A percentile compares a stretch with the other conserved stretches of the same genome.
These are phyloP conservation scores for Pestalotiopsis sp. DNA, from an alignment of 2,329 filamentous ascomycete species.

Conservation along the genomic window DNA sequence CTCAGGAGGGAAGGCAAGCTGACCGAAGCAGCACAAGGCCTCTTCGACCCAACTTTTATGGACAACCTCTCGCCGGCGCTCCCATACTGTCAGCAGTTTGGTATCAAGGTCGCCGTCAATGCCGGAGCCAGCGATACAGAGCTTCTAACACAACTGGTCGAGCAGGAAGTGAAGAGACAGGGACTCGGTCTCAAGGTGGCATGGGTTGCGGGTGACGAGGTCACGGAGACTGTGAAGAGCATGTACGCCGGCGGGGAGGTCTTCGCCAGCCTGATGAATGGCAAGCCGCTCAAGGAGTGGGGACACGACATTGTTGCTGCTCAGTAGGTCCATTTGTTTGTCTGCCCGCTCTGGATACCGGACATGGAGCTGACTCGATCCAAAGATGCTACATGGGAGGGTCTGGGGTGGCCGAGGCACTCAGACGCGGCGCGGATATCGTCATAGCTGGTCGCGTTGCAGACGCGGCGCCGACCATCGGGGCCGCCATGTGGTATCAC, in stretches of 20 bases:
- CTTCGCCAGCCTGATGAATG: constrained; percentile 23
- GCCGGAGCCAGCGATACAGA: constrained; percentile 28
- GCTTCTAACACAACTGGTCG: constrained; percentile 7
- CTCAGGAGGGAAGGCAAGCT: background rate
- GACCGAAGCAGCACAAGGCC: constrained; percentile 7
- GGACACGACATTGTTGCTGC: constrained; percentile 16
- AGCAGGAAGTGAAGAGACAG: constrained; percentile 15
- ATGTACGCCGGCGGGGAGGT: constrained; percentile 23
- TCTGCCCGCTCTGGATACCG: background rate
- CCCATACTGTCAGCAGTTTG: constrained; percentile 16
- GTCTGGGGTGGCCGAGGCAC: constrained; percentile 34
- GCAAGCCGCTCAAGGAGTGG: constrained; percentile 20
- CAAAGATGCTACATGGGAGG: constrained; percentile 40
- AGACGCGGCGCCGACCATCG: constrained; percentile 44
- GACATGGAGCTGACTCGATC: background rate
- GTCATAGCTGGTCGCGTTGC: constrained; percentile 38
- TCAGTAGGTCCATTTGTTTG: constrained; percentile 23
- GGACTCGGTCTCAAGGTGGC: constrained; percentile 25
- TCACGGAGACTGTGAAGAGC: constrained; percentile 20
- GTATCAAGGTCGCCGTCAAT: constrained; percentile 29
- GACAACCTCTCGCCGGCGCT: constrained; percentile 26
- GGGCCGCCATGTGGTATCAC: constrained; percentile 27
- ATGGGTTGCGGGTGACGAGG: constrained; percentile 30
- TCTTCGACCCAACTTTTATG: constrained; percentile 26
- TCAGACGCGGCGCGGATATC: constrained; percentile 35